Base-by-base conservation (phyloP, 2,329 filamentous ascomycete genomes). In the Raffaelea arxii region DNA sequence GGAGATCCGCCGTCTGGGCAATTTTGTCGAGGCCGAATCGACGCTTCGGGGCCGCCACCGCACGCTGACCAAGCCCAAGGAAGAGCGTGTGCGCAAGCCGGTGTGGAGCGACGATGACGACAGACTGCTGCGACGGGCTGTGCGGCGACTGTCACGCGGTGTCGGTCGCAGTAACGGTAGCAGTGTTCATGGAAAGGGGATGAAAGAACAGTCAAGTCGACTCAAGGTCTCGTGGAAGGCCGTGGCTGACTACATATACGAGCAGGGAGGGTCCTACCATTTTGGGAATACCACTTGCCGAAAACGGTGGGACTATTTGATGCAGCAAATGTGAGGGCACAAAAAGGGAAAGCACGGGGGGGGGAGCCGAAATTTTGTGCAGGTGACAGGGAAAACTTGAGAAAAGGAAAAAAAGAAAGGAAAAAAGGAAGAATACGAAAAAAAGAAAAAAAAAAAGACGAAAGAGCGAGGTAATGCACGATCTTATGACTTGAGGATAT, bases 41-140 rank as follows among this genome's bases (percentile, higher is more conserved):
- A 89, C 85, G 1, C 68, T 90, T 32, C 73, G 85, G 14, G 85
- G 85, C 0, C 73, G 83, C 0, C 79, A 75, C 54, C 70, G 84
- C 4, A 77, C 73, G 3, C 60, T 87, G 55, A 85, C 77, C 7
- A 86, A 86, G 64, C 62, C 65, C 12, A 77, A 77, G 54, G 68
- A 73, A 27, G 70, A 77, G 47, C 69, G 84, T 6, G 75, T 85
- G 3, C 70, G 85, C 7, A 80, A 77, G 60, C 84, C 84, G 0
- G 62, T 72, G 48, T 89, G 84, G 83, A 68, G 61, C 1, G 64
- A 68, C 0, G 62, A 66, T 2, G 83, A 89, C 27, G 27, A 32
- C 27, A 9, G 27, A 16, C 27, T 32, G 27, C 16, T 32, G 27
- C 9, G 16, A 16, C 9, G 16, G 9, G 27, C 27, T 9, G 27